Base-by-base conservation (phyloP, 176 grass and related monocot species). In the Musa beccarii region DNA sequence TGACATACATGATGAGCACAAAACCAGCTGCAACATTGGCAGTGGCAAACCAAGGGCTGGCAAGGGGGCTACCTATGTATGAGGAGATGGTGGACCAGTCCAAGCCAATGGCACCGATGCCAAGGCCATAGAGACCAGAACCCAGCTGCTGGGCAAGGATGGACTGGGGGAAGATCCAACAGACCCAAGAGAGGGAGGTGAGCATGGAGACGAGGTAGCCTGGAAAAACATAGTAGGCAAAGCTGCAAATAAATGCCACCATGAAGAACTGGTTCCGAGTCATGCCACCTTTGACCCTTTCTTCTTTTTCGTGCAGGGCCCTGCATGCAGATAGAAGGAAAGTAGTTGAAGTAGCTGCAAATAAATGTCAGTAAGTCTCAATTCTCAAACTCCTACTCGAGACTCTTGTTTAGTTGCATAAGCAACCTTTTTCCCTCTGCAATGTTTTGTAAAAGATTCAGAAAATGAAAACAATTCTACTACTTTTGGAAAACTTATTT, bases 161-260 rank as follows among this genome's bases (percentile, higher is more conserved):
- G 0, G 95, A 98, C 52, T 76, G 19, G 14, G 88, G 95, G 63
- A 98, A 93, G 55, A 91, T 19, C 90, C 90, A 98, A 10, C 95
- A 98, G 50, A 98, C 85, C 90, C 95, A 93, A 59, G 95, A 98
- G 66, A 98, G 72, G 57, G 95, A 98, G 15, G 90, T 98, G 49
- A 98, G 86, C 95, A 98, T 98, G 86, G 89, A 86, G 80, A 98
- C 93, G 12, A 98, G 82, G 75, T 93, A 93, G 22, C 95, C 95
- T 0, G 95, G 90, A 57, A 98, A 86, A 17, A 89, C 79, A 64
- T 98, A 98, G 69, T 87, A 98, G 28, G 86, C 83, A 50, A 98
- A 98, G 69, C 95, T 93, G 77, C 88, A 89, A 28, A 79, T 24
- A 77, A 98, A 98, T 6, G 95, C 95, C 63, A 87, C 78, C 65